These are phyloP conservation scores for Oxytropis ochrocephala DNA, from an alignment of 306 rosid species.

Conservation along the genomic window DNA sequence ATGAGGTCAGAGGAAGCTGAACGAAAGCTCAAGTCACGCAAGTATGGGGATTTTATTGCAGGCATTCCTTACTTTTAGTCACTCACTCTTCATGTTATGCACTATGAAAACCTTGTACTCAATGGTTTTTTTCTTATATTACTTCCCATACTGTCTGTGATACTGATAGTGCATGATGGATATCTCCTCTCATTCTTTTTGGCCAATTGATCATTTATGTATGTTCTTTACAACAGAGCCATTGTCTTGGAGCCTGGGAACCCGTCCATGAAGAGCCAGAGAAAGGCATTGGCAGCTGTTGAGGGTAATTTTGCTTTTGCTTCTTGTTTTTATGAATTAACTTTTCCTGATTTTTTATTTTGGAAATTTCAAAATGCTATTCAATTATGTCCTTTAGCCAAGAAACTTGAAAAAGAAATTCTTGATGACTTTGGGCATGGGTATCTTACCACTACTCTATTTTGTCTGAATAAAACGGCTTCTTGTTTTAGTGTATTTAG, in stretches of 20 bases:
- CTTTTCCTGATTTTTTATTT: neutral
- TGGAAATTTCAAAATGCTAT: slow-evolving; percentile 3
- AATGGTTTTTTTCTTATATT: slow-evolving; percentile 8
- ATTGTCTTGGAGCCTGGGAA: slow-evolving; percentile 83
- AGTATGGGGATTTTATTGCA: slow-evolving; percentile 37
- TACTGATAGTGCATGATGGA: slow-evolving; percentile 4
- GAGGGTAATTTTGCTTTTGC: slow-evolving; percentile 44
- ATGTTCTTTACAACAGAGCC: slow-evolving; percentile 55
- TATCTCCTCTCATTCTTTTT: neutral
- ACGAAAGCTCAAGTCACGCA: slow-evolving; percentile 68
- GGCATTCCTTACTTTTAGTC: neutral
- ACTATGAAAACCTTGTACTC: neutral
- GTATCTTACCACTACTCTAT: slow-evolving; percentile 9
- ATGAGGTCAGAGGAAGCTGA: slow-evolving; percentile 87
- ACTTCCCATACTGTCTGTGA: neutral
- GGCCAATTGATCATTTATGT: slow-evolving; percentile 14
- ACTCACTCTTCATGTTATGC: slow-evolving; percentile 5
- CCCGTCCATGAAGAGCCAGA: slow-evolving; percentile 67
- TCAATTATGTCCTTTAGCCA: neutral
- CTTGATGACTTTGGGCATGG: slow-evolving; percentile 5
- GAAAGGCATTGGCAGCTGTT: slow-evolving; percentile 62
- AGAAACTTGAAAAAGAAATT: neutral
- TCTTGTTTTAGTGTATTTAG: slow-evolving; percentile 7
- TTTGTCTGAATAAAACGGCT: slow-evolving; percentile 18
- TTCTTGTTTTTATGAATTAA: neutral